Evolutionary conservation across 139 green algal genomes (phyloP).

Genomic region (Diplosphaera chodatii): DNA sequence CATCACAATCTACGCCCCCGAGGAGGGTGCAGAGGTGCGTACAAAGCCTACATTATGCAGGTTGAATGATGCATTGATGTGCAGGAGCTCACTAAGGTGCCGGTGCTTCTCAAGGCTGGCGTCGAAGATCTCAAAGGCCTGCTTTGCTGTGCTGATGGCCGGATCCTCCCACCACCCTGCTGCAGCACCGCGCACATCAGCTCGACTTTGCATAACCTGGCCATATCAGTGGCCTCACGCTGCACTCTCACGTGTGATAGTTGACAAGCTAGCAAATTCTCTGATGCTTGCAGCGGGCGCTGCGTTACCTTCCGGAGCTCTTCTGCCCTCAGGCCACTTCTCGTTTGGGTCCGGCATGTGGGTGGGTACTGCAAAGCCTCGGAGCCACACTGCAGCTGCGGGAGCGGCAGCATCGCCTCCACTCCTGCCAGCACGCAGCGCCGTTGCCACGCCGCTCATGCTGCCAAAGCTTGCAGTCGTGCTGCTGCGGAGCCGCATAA

Average conservation of each 20-base stretch:
- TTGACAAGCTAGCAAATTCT: too few species aligned
- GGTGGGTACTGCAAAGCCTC: neutral
- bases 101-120: neutral
- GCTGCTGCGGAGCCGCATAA: too few species aligned
- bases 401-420: too few species aligned
- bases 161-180: neutral
- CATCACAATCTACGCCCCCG: too few species aligned
- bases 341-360: neutral
- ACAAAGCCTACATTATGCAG: too few species aligned
- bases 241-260: too few species aligned
- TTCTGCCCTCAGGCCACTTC: neutral
- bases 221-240: too few species aligned
- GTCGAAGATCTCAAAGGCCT: neutral
- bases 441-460: too few species aligned
- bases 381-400: neutral
- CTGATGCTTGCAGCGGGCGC: too few species aligned
- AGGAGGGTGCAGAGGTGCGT: neutral
- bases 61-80: neutral
- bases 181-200: neutral
- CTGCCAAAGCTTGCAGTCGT: too few species aligned
- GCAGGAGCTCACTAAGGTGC: conserved; percentile 21
- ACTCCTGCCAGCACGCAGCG: too few species aligned
- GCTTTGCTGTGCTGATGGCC: neutral
- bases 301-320: neutral
- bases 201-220: too few species aligned